Evolutionary conservation across 306 rosid genomes (phyloP).

Genomic region (Vigna nakashimae): DNA sequence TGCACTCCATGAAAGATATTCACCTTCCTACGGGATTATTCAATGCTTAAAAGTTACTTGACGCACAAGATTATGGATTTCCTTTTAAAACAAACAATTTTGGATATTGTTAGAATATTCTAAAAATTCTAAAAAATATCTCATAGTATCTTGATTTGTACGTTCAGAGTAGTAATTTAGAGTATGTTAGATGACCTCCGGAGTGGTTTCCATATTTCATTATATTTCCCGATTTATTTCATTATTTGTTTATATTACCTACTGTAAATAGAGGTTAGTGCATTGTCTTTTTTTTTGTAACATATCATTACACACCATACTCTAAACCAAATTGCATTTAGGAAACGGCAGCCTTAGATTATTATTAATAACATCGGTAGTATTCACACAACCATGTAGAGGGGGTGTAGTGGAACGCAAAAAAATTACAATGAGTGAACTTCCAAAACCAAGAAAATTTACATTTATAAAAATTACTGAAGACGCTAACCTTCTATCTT

Average conservation of each 20-base stretch:
- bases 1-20: neutral
- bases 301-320: neutral
- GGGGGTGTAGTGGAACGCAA: constrained; percentile 7
- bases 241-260: neutral
- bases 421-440: neutral
- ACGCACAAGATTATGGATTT: neutral
- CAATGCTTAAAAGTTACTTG: neutral
- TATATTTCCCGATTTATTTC: neutral
- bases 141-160: neutral
- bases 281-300: neutral
- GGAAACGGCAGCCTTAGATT: constrained; percentile 8
- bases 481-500: constrained; percentile 80
- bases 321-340: constrained; percentile 15
- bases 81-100: neutral
- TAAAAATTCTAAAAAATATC: neutral
- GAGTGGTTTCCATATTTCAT: neutral
- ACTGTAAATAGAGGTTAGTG: neutral
- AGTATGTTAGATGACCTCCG: neutral
- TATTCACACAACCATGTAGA: constrained; percentile 22
- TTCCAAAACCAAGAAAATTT: neutral
- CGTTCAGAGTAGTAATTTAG: neutral
- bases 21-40: neutral
- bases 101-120: neutral
- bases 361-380: too few relatives aligned
- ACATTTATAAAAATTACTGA: neutral